phyloP scores from a whole-genome alignment of 768 basidiomycete genomes.

The Rhodosporidiobolus sp. region DNA sequence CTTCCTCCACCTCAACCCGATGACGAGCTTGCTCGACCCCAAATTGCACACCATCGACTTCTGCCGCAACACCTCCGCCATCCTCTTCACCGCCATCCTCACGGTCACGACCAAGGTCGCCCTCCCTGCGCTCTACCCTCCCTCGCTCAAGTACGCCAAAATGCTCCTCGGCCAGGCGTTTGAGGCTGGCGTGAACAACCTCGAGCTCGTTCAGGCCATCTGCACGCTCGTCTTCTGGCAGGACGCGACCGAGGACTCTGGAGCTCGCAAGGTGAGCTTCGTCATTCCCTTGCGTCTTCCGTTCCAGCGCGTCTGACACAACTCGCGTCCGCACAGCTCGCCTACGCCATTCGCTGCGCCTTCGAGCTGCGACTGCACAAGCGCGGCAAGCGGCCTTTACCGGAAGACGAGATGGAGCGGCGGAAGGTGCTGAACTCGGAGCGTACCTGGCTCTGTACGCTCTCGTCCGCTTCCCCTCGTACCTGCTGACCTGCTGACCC shows the following conservation, averaged over 20 bases:
- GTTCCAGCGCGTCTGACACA: neutral
- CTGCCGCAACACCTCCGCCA: conserved; percentile 72
- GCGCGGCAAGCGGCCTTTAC: neutral
- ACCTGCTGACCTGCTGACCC: neutral
- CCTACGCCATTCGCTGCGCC: conserved; percentile 20
- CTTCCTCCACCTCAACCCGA: conserved; percentile 79
- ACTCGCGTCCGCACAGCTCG: neutral
- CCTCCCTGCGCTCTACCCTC: conserved; percentile 63
- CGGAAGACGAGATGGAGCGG: conserved; percentile 6
- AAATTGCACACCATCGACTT: conserved; percentile 74
- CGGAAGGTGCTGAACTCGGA: conserved; percentile 12
- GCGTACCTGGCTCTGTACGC: conserved; percentile 19
- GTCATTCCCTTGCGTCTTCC: neutral
- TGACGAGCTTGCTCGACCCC: conserved; percentile 84
- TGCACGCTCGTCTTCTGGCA: conserved; percentile 86
- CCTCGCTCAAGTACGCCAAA: conserved; percentile 68
- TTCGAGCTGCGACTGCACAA: conserved; percentile 17
- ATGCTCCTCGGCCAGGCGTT: conserved; percentile 75
- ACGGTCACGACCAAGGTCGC: conserved; percentile 84
- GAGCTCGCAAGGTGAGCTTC: conserved; percentile 2
- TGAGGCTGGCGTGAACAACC: conserved; percentile 69
- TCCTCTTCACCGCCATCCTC: conserved; percentile 79
- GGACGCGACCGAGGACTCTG: conserved; percentile 65
- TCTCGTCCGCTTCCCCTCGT: no score
- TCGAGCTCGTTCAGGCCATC: conserved; percentile 85